phyloP scores from a whole-genome alignment of 345 rosid species.

The Xanthoceras sorbifolium region DNA sequence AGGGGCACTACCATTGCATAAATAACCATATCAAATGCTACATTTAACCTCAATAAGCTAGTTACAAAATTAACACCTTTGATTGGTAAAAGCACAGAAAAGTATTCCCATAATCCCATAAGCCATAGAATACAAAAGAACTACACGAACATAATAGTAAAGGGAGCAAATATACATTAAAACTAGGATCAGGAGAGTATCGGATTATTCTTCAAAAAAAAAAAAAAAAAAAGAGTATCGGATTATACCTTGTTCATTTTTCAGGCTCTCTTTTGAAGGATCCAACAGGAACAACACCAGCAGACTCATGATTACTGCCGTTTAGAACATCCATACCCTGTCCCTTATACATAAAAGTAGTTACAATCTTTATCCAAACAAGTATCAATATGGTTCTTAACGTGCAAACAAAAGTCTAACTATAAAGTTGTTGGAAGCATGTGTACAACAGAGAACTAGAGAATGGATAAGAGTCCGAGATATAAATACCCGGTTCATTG shows the following conservation, averaged over 20 bases:
- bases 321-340: slow-evolving; percentile 57
- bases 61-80: not conserved
- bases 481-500: slow-evolving; percentile 48
- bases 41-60: not conserved
- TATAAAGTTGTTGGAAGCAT: not conserved
- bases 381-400: not conserved
- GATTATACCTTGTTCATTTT: slow-evolving; percentile 53
- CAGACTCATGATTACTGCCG: slow-evolving; percentile 53
- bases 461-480: not conserved
- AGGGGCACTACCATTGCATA: not conserved
- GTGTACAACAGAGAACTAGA: not conserved
- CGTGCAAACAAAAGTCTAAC: not conserved
- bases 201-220: too few species aligned
- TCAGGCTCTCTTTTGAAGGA: slow-evolving; percentile 61
- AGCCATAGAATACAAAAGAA: not conserved
- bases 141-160: not conserved
- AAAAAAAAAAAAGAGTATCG: too few species aligned
- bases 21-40: not conserved
- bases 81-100: not conserved
- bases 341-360: slow-evolving; percentile 24
- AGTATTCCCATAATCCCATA: not conserved
- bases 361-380: not conserved
- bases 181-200: not conserved
- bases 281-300: slow-evolving; percentile 58
- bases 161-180: not conserved